Conservation (phyloP, 495 filamentous ascomycete genomes). For the Xylaria acuta region DNA sequence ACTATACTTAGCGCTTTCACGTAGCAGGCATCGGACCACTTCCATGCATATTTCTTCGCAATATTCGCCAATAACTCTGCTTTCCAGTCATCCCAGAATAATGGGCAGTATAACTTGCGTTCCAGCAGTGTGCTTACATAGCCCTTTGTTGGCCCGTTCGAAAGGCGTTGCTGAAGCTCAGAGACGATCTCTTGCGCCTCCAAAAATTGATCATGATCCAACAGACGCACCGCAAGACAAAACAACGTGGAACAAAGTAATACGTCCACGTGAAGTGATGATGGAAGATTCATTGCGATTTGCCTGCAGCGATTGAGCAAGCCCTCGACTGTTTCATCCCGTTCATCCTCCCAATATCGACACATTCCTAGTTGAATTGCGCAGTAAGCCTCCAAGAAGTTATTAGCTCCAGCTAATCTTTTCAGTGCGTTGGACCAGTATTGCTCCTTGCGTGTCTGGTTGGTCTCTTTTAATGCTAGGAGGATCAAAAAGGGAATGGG, state of each 20-base stretch:
- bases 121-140: background rate
- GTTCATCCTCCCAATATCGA: background rate
- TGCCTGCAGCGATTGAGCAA: background rate
- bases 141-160: background rate
- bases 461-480: background rate
- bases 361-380: background rate
- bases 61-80: background rate
- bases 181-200: constrained; percentile 6
- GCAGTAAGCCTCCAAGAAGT: constrained; percentile 4
- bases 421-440: constrained; percentile 1
- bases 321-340: background rate
- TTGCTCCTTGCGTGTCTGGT: background rate
- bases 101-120: background rate
- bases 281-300: constrained; percentile 2
- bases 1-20: background rate
- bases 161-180: constrained; percentile 9
- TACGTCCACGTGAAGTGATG: background rate
- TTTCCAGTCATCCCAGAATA: constrained; percentile 12
- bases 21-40: background rate
- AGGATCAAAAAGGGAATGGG: constrained; percentile 1
- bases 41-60: background rate
- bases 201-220: background rate
- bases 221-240: background rate
- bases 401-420: constrained; percentile 1
- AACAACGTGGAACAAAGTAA: background rate